Evolutionary conservation across 371 early-diverging fungal genomes (phyloP), one percentile per base, ranked within the genome.

Genomic region (Capniomyces stellatus): DNA sequence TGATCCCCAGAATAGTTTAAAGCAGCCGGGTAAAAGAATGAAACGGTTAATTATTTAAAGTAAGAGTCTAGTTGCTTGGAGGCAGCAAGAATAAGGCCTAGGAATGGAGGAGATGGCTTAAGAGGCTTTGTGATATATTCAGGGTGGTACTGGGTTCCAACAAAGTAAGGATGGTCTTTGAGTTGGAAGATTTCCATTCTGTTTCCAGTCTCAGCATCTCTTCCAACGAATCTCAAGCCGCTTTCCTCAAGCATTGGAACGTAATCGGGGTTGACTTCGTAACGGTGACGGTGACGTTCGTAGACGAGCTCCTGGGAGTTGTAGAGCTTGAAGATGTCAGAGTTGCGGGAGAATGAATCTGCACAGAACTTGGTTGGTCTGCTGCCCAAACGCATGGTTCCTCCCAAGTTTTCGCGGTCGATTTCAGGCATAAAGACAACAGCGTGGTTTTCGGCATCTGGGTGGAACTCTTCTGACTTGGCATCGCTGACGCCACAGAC

Each of bases 201-300:
- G 63, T 90, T 79, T 24, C 89, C 92, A 42, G 82, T 82, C 57
- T 91, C 91, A 0, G 62, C 58, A 53, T 94, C 93, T 54, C 82
- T 77, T 58, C 95, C 99, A 44, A 98, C 79, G 71, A 98, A 96
- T 29, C 69, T 65, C 47, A 99, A 62, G 8, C 98, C 99, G 46
- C 82, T 67, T 15, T 64, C 59, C 72, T 98, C 96, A 8, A 99
- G 66, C 51, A 71, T 65, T 18, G 62, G 55, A 12, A 90, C 82
- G 58, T 76, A 75, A 47, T 83, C 77, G 8, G 89, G 90, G 74
- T 94, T 98, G 56, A 99, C 85, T 74, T 98, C 99, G 70, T 97
- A 99, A 51, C 98, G 80, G 64, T 99, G 99, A 62, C 99, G 88
- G 66, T 97, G 97, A 59, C 98, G 87, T 75, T 99, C 99, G 63